Percentiles rank a stretch among this genome's conserved stretches.
Conservation (phyloP, 495 filamentous ascomycete genomes). For the Pyrenula aspistea region DNA sequence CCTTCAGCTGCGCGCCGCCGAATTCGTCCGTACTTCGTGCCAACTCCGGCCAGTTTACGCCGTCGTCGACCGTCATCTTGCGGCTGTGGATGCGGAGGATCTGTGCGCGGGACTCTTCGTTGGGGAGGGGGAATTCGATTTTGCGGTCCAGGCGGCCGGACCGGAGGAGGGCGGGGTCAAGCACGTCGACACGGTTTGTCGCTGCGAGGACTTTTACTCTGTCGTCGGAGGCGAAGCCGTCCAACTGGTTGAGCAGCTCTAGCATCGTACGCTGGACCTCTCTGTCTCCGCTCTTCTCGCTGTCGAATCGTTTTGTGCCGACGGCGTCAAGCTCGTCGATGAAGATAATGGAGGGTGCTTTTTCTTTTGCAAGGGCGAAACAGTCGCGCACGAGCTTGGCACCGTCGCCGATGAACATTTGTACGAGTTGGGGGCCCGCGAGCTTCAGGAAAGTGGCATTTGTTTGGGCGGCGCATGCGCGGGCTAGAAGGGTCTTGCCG, state of each 20-base stretch:
- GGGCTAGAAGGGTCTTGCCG: conserved; percentile 91
- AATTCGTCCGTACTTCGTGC: conserved; percentile 98
- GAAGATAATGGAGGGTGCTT: conserved; percentile 98
- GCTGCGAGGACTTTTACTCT: conserved; percentile 97
- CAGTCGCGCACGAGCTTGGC: conserved; percentile 96
- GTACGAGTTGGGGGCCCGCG: conserved; percentile 94
- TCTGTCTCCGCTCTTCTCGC: conserved; percentile 93
- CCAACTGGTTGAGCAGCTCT: conserved; percentile 96
- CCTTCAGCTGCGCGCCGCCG: conserved; percentile 93
- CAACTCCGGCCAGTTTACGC: conserved; percentile 92
- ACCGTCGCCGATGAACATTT: conserved; percentile 99
- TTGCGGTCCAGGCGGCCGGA: conserved; percentile 95
- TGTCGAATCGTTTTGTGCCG: conserved; percentile 97
- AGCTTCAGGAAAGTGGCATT: conserved; percentile 99
- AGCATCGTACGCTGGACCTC: conserved; percentile 99
- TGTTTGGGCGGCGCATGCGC: conserved; percentile 94
- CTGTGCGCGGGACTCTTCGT: conserved; percentile 94
- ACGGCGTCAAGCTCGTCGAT: conserved; percentile 97
- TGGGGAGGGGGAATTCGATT: conserved; percentile 99
- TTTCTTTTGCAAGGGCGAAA: conserved; percentile 96
- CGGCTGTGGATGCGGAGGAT: conserved; percentile 95
- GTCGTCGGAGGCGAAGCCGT: conserved; percentile 98
- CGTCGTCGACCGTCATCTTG: conserved; percentile 94
- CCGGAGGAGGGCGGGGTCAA: conserved; percentile 87
- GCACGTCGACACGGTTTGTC: conserved; percentile 94